Evolutionary conservation across 2,329 filamentous ascomycete genomes (phyloP), one percentile per base, ranked within the genome.

Genomic region (Penicillium nordicum): DNA sequence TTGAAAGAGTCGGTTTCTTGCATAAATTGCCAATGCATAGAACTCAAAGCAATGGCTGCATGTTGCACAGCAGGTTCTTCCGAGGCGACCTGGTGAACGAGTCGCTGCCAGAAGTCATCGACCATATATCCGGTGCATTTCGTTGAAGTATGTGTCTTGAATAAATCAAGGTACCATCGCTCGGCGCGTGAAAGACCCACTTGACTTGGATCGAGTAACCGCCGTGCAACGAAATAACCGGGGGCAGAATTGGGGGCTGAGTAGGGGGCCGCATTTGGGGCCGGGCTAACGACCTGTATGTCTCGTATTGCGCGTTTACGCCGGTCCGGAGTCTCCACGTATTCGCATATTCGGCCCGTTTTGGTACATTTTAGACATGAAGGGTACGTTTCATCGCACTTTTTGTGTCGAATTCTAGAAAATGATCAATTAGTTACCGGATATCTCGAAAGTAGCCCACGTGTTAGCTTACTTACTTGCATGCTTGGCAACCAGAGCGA

Each of bases 21-120:
- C 21, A 41, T 41, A 25, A 41, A 23, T 23, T 25, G 11, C 38
- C 18, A 41, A 25, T 41, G 18, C 38, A 23, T 41, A n/a, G 40
- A 41, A 25, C 40, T 41, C 12, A 41, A 25, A 9, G 40, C 50
- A 38, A 52, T 37, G n/a, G 50, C 25, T 38, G 40, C 32, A 45
- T 45, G 50, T 14, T 23, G 50, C 1, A 52, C 30, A 36, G 32
- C 41, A 25, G 41, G 50, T 29, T 52, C 40, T n/a, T 36, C 30
- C 50, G 29, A 41, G 30, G 29, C 41, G 11, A 52, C 50, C 30
- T 36, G 41, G 41, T 52, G 50, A 27, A 52, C 32, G 30, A 52
- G 40, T 30, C 50, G 41, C 23, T 52, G 50, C 50, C 23, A 52
- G n/a, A 51, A 51, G 18, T 36, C 29, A 37, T 51, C 40, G 12